These are phyloP conservation scores for Bruguiera parviflora DNA, from an alignment of 345 rosid genomes.

Conservation along the genomic window DNA sequence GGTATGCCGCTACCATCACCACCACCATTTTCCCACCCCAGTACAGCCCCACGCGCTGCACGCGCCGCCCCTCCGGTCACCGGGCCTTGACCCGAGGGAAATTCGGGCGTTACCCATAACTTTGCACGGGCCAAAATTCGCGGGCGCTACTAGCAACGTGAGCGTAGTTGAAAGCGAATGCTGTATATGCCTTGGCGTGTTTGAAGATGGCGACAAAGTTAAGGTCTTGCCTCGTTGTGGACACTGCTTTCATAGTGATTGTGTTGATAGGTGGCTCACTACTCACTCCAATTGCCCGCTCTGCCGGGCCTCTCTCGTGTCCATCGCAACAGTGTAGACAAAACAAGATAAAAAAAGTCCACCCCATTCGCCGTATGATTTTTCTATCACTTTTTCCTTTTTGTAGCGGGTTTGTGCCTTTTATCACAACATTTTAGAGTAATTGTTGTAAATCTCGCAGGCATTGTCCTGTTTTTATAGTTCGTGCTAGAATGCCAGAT, in stretches of 20 bases:
- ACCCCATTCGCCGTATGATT: neutral
- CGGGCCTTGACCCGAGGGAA: conserved; percentile 24
- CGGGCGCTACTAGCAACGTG: neutral
- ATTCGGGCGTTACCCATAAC: conserved; percentile 28
- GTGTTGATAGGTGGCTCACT: conserved; percentile 67
- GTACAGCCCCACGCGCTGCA: neutral
- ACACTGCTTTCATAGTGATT: conserved; percentile 60
- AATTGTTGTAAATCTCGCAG: too few relatives aligned
- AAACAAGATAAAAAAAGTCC: neutral
- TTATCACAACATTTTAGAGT: too few relatives aligned
- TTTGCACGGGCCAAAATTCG: neutral
- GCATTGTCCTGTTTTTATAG: too few relatives aligned
- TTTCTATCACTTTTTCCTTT: too few relatives aligned
- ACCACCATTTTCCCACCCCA: neutral
- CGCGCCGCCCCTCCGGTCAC: conserved; percentile 5
- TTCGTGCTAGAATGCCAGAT: too few relatives aligned
- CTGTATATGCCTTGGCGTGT: conserved; percentile 60
- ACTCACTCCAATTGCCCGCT: conserved; percentile 69
- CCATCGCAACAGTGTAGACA: conserved; percentile 11
- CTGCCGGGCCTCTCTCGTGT: conserved; percentile 44
- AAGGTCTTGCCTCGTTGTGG: conserved; percentile 59
- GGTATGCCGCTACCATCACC: conserved; percentile 26
- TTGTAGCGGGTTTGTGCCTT: too few relatives aligned
- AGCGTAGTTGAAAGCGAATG: conserved; percentile 36
- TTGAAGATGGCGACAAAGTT: conserved; percentile 69